Percentiles rank a stretch among this genome's conserved stretches.
Conservation (phyloP, 1,139 yeast genomes). For the Blastobotrys raffinosifermentans region DNA sequence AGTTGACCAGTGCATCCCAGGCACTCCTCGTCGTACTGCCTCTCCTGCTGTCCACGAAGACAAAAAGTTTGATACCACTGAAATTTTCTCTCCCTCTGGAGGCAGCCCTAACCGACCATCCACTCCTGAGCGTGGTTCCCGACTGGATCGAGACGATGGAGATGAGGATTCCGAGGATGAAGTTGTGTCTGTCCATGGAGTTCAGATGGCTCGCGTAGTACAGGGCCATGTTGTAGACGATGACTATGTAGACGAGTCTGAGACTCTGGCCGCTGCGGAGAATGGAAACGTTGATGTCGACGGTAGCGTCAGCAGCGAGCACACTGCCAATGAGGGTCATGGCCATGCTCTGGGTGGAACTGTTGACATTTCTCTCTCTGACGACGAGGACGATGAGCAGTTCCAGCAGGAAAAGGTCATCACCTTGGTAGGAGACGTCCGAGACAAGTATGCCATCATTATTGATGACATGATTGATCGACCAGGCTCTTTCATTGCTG, state of each 20-base stretch:
- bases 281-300: conserved; percentile 25
- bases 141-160: conserved; percentile 33
- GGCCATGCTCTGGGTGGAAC: conserved; percentile 69
- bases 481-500: conserved; percentile 89
- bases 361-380: conserved; percentile 76
- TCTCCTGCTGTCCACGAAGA: conserved; percentile 2
- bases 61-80: not conserved
- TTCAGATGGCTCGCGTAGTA: conserved; percentile 93
- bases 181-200: conserved; percentile 59
- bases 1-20: conserved; percentile 8
- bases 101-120: conserved; percentile 2
- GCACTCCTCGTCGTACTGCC: conserved; percentile 6
- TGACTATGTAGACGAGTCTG: conserved; percentile 41
- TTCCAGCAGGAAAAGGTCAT: conserved; percentile 77
- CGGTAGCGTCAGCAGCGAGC: conserved; percentile 7
- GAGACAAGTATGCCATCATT: conserved; percentile 83
- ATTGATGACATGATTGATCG: conserved; percentile 96
- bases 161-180: conserved; percentile 50
- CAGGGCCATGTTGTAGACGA: conserved; percentile 97
- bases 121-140: conserved; percentile 1
- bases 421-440: conserved; percentile 94
- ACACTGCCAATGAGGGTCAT: conserved; percentile 13
- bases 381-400: conserved; percentile 73
- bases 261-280: conserved; percentile 19
- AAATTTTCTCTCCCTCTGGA: not conserved